Base-by-base conservation (phyloP, 169 alveolate genomes). In the Plasmodium knowlesi region DNA sequence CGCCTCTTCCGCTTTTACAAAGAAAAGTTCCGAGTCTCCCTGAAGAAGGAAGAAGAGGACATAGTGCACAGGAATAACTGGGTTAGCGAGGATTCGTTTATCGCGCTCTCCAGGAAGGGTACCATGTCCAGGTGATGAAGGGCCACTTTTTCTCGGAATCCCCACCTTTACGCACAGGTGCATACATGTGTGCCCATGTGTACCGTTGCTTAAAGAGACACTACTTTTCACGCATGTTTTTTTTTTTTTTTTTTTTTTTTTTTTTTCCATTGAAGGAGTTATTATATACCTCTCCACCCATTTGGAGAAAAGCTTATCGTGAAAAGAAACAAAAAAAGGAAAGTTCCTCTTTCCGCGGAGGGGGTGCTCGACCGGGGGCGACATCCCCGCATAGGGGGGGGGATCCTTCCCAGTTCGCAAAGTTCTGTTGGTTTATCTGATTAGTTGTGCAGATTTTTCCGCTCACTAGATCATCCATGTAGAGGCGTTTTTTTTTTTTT, bases 21-120 rank as follows among this genome's bases (percentile, higher is more conserved):
- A 81, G 41, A 67, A 1, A 90, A 81, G 57, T 80, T 90, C 25
- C 34, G 76, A 4, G 28, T 90, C 25, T 12, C 34, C 10, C 46
- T 90, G 76, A 39, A 34, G 25, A 32, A 79, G 57, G 61, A 81
- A n/a, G 95, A 81, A 70, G 95, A 90, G 37, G 43, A 54, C 12
- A 34, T 32, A 1, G 39, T 90, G 83, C 95, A 90, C 54, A 19
- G 39, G 41, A 46, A 34, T n/a, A 61, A 41, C 37, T 90, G 95
- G 95, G 83, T 12, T 39, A 39, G 54, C 19, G 89, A 89, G 53
- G 82, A 84, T 32, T 34, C 37, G 6, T 32, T 71, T 19, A 32
- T 84, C 37, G 5, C 30, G 30, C 37, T 5, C 46, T 16, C 9
- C 30, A 39, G 39, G 8, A 22, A 57, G 25, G 30, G 30, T 28